A percentile compares a stretch with the other conserved stretches of the same genome.
These are phyloP conservation scores for Coprinopsis cinerea DNA, from an alignment of 768 basidiomycete genomes.

Conservation along the genomic window DNA sequence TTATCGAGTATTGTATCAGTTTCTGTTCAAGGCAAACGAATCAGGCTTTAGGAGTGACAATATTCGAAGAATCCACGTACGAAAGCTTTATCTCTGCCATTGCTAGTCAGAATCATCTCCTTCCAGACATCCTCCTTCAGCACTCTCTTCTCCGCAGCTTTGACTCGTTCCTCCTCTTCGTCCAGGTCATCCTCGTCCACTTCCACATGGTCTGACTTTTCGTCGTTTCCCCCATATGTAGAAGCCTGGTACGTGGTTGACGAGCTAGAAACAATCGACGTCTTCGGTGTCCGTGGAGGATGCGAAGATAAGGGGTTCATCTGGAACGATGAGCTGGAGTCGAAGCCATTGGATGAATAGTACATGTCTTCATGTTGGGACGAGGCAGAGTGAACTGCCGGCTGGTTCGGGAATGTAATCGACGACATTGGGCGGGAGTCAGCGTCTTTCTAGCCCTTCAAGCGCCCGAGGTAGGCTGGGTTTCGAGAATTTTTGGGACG, in stretches of 20 bases:
- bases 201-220: constrained; percentile 29
- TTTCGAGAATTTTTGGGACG: not conserved
- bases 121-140: constrained; percentile 68
- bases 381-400: constrained; percentile 12
- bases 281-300: constrained; percentile 71
- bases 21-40: constrained; percentile 43
- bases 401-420: constrained; percentile 51
- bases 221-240: constrained; percentile 41
- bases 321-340: constrained; percentile 58
- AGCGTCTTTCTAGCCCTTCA: not conserved
- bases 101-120: constrained; percentile 71
- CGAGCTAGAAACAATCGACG: constrained; percentile 38
- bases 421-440: constrained; percentile 49
- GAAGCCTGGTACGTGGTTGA: constrained; percentile 35
- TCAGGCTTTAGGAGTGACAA: not conserved
- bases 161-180: constrained; percentile 41
- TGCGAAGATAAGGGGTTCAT: constrained; percentile 79
- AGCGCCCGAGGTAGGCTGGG: constrained; percentile 1
- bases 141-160: constrained; percentile 42
- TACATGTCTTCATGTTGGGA: constrained; percentile 41
- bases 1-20: constrained; percentile 81
- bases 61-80: no score
- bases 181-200: constrained; percentile 42
- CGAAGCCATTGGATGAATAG: constrained; percentile 51
- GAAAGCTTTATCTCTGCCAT: constrained; percentile 81